Evolutionary conservation across 148 eudicot species (phyloP), one percentile per base, ranked within the genome.

Genomic region (Camellia sinensis): DNA sequence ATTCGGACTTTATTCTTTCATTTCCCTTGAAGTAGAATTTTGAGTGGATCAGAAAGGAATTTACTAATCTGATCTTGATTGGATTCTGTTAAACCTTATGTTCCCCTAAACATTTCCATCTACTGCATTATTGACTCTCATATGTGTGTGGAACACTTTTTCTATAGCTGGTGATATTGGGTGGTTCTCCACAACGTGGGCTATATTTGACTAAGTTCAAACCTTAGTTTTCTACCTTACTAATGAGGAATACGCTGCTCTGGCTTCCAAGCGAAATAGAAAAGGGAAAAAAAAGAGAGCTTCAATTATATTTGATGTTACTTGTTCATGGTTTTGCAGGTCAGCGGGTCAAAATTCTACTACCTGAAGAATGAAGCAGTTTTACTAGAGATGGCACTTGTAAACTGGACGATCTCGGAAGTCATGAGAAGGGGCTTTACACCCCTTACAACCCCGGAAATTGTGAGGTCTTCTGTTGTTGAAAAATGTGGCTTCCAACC

Each of bases 401-500:
- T 94, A 66, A 94, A 91, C 78, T 94, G 98, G 98, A 90, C 97
- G 29, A 87, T 94, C 17, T 85, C 97, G 15, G 87, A 94, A 79
- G 92, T 91, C 71, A 90, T 84, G 82, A 91, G 81, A 83, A 91
- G 87, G 85, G 98, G 97, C n/a, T 95, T 92, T 85, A 89, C 83
- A 74, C 98, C 94, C 84, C 88, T 95, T 77, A 91, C 90, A 41
- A 93, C 98, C 61, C 98, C 98, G 44, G 98, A 95, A 87, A 87
- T 93, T 54, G 96, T 89, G 68, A 89, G 97, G 67, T 89, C 98
- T 66, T 89, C 97, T 46, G 84, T 95, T 40, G 92, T 95, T 73
- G 98, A 95, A 76, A 95, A 95, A 84, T 95, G 98, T 85, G 98
- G 98, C 72, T 95, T 95, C 78, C 98, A 93, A 85, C 98, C 97